A percentile compares a stretch with the other conserved stretches of the same genome.
phyloP scores from a whole-genome alignment of 352 stramenopile genomes.

The Pythium dissimile region DNA sequence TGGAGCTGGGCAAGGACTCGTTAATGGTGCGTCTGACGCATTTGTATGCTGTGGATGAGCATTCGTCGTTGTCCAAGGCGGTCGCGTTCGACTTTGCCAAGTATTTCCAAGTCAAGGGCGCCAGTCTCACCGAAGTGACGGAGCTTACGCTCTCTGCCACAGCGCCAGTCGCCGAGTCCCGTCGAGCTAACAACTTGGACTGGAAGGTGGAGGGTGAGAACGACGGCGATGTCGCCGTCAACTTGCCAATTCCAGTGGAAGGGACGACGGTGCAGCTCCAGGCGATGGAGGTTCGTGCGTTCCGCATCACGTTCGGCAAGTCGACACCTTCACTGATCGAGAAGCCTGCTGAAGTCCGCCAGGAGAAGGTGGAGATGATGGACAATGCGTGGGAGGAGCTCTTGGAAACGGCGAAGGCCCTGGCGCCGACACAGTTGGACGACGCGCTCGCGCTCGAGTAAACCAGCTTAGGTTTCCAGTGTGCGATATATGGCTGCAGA shows the following conservation, averaged over 20 bases:
- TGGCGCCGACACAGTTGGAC: slow-evolving; percentile 13
- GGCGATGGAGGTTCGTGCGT: slow-evolving; percentile 93
- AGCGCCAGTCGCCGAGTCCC: slow-evolving; percentile 48
- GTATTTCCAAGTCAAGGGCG: slow-evolving; percentile 51
- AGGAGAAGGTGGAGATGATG: slow-evolving; percentile 10
- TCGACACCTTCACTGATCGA: background rate
- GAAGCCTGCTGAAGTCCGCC: background rate
- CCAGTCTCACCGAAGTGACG: slow-evolving; percentile 51
- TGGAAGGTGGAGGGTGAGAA: slow-evolving; percentile 47
- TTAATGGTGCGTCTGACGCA: slow-evolving; percentile 92
- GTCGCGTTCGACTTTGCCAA: slow-evolving; percentile 69
- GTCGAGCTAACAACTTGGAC: slow-evolving; percentile 45
- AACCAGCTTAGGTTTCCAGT: background rate
- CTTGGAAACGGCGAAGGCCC: background rate
- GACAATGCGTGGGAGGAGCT: slow-evolving; percentile 16
- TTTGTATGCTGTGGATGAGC: slow-evolving; percentile 90
- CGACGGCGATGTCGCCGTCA: slow-evolving; percentile 16
- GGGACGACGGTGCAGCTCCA: slow-evolving; percentile 69
- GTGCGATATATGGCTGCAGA: too few species aligned
- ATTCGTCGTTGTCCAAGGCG: slow-evolving; percentile 69
- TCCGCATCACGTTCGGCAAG: slow-evolving; percentile 69
- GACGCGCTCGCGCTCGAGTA: slow-evolving; percentile 21
- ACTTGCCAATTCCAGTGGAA: slow-evolving; percentile 38
- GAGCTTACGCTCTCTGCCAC: slow-evolving; percentile 90
- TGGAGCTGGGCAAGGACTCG: slow-evolving; percentile 66